Evolutionary conservation across 495 filamentous ascomycete genomes (phyloP), one percentile per base, ranked within the genome.

Genomic region (Podospora pseudopauciseta): DNA sequence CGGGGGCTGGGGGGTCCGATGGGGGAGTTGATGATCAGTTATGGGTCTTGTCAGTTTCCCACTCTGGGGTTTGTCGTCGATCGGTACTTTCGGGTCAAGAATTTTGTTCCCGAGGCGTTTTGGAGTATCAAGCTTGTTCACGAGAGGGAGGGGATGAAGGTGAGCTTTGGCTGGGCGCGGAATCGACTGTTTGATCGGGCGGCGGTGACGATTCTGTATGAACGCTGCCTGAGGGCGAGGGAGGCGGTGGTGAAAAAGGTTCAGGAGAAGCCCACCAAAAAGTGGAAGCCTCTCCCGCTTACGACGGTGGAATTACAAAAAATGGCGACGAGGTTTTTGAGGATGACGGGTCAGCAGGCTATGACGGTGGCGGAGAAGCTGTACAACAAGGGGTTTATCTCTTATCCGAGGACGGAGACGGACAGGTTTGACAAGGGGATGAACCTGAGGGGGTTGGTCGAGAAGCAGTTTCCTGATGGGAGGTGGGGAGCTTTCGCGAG

Each of bases 221-320:
- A 99, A 77, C 82, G 90, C 67, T 98, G 94, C 71, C 80, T 99
- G 3, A 65, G 76, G 7, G 90, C 93, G n/a, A 90, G 88, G 65
- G 85, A 81, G 6, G 95, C 93, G 26, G 90, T 86, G 73, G 92
- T 99, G 53, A 88, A 80, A 18, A 94, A 91, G 72, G 89, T 97
- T 30, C 87, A 90, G 69, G 90, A 91, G 74, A 97, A 96, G 77
- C 92, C 93, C 1, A 96, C 94, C 19, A 94, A 89, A 71, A 97
- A 96, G 80, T 97, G 90, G 93, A 91, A 92, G 72, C 95, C 95
- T 2, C 76, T 99, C 39, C 95, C 95, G 1, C 82, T 99, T 71
- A 99, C 95, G 0, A 99, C 95, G 0, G 92, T 99, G n/a, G 96
- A 99, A 72, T 80, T 99, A n/a, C 95, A 98, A 75, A 98, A 97